Evolutionary conservation across 495 filamentous ascomycete species (phyloP).

Genomic region (Immersiella caudata): DNA sequence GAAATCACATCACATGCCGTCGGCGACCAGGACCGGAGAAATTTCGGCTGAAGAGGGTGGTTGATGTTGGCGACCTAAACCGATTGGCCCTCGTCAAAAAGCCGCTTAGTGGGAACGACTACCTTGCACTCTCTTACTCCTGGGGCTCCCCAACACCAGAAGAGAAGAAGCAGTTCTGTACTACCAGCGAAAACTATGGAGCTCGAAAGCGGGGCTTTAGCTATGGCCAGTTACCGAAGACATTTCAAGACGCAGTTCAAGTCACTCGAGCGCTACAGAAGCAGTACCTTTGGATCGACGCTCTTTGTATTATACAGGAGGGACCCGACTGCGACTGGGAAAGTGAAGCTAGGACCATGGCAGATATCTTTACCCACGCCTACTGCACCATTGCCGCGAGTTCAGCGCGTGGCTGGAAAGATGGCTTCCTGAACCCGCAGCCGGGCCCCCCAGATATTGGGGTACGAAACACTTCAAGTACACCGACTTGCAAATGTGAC

Average conservation of each 20-base stretch:
- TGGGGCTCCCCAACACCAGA: slow-evolving; percentile 17
- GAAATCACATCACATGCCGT: too few relatives aligned
- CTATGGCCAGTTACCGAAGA: slow-evolving; percentile 22
- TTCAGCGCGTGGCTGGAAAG: slow-evolving; percentile 18
- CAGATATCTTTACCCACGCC: slow-evolving; percentile 22
- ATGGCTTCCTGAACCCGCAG: slow-evolving; percentile 19
- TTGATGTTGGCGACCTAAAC: too few relatives aligned
- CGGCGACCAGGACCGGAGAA: too few relatives aligned
- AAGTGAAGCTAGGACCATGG: slow-evolving; percentile 26
- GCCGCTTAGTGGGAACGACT: slow-evolving; percentile 12
- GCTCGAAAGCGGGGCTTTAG: slow-evolving; percentile 16
- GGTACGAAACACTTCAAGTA: slow-evolving; percentile 9
- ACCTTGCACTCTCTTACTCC: slow-evolving; percentile 22
- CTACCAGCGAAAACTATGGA: slow-evolving; percentile 9
- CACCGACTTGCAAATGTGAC: slow-evolving; percentile 10
- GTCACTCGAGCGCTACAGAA: slow-evolving; percentile 25
- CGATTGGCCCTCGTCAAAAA: slow-evolving; percentile 18
- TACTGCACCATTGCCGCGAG: slow-evolving; percentile 24
- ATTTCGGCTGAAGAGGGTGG: too few relatives aligned
- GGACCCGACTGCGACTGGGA: slow-evolving; percentile 27
- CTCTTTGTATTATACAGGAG: slow-evolving; percentile 35
- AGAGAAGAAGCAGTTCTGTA: slow-evolving; percentile 17
- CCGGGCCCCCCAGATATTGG: slow-evolving; percentile 9
- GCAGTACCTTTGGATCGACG: slow-evolving; percentile 36
- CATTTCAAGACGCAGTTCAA: slow-evolving; percentile 25